phyloP scores from a whole-genome alignment of 306 rosid genomes.

The Castanospermum australe region DNA sequence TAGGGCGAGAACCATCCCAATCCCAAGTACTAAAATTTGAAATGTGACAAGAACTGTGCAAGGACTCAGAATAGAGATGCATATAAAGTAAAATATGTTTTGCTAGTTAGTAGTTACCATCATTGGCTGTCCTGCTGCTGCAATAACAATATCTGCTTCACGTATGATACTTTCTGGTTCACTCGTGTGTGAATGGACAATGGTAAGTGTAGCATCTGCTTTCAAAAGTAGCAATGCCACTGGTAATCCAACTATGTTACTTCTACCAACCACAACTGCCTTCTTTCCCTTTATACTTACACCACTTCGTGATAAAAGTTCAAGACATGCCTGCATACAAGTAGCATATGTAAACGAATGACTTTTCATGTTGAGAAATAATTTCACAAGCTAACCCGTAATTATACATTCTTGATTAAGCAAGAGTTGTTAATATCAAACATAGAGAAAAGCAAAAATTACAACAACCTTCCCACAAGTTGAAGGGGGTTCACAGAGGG shows the following conservation, averaged over 20 bases:
- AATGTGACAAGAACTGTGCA: conserved; percentile 4
- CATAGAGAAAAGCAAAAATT: background rate
- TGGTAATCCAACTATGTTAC: conserved; percentile 94
- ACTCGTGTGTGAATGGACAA: conserved; percentile 71
- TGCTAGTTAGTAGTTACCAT: conserved; percentile 59
- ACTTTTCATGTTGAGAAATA: background rate
- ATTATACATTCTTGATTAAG: conserved; percentile 3
- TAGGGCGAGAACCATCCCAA: conserved; percentile 6
- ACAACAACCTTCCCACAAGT: background rate
- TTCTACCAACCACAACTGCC: conserved; percentile 92
- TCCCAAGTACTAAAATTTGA: background rate
- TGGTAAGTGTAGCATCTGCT: conserved; percentile 83
- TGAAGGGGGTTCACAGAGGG: background rate
- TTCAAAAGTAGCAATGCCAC: conserved; percentile 83
- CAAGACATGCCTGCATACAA: conserved; percentile 74
- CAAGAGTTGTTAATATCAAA: background rate
- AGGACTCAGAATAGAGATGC: background rate
- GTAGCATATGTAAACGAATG: background rate
- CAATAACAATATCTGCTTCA: conserved; percentile 86
- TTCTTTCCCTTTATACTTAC: conserved; percentile 71
- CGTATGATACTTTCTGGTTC: conserved; percentile 65
- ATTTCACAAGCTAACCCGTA: background rate
- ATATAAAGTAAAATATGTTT: conserved; percentile 7
- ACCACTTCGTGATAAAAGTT: conserved; percentile 80
- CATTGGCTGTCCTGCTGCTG: conserved; percentile 91